These are phyloP conservation scores for Syzygium jambos DNA, from an alignment of 345 rosid genomes.

Conservation along the genomic window DNA sequence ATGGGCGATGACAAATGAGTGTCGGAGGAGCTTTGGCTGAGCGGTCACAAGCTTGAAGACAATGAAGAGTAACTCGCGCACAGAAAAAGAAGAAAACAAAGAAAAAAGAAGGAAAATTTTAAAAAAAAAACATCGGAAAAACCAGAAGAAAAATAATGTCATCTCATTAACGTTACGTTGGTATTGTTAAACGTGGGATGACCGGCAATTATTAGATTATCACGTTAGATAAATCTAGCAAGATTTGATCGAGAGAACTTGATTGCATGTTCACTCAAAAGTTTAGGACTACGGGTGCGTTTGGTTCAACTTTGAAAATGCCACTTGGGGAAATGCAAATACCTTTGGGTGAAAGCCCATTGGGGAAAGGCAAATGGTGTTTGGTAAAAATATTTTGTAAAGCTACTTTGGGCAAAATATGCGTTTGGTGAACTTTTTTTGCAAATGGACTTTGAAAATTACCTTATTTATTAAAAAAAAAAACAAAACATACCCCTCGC, in stretches of 20 bases:
- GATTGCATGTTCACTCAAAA: background rate
- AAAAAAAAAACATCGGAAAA: background rate
- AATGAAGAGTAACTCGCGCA: background rate
- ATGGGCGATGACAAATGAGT: background rate
- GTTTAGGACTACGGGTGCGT: too few relatives aligned
- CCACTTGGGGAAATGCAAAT: too few relatives aligned
- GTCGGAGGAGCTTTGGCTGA: background rate
- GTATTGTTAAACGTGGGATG: background rate
- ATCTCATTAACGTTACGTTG: fast-evolving
- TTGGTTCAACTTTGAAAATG: too few relatives aligned
- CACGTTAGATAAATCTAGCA: fast-evolving
- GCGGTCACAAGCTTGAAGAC: background rate
- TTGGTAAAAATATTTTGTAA: too few relatives aligned
- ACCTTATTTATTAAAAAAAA: too few relatives aligned
- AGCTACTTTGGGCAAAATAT: too few relatives aligned
- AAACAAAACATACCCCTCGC: too few relatives aligned
- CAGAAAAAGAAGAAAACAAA: background rate
- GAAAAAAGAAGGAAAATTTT: background rate
- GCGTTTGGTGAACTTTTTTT: too few relatives aligned
- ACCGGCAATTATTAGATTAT: fast-evolving
- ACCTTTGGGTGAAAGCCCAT: too few relatives aligned
- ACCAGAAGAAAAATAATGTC: too few relatives aligned
- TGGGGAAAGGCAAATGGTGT: too few relatives aligned
- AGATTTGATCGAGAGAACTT: background rate
- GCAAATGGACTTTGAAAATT: too few relatives aligned